Evolutionary conservation across 306 rosid genomes (phyloP).

Genomic region (Castanea sativa): DNA sequence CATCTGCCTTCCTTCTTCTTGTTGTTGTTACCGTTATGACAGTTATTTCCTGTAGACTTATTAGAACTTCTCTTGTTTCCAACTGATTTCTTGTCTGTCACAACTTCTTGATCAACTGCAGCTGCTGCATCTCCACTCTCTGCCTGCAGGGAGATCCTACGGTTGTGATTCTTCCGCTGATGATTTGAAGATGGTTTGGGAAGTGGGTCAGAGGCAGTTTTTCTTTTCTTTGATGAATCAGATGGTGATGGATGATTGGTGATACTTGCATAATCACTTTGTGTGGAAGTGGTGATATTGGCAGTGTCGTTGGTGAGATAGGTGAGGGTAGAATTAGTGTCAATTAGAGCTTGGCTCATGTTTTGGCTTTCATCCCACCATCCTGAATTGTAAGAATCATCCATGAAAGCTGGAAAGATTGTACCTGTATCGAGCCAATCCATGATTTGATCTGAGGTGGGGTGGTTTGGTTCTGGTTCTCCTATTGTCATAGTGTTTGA

Average conservation of each 20-base stretch:
- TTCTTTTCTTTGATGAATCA: constrained; percentile 63
- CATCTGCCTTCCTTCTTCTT: constrained; percentile 89
- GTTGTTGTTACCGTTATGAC: constrained; percentile 29
- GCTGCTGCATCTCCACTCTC: constrained; percentile 33
- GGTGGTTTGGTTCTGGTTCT: constrained; percentile 47
- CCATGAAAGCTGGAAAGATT: constrained; percentile 66
- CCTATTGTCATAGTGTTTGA: constrained; percentile 51
- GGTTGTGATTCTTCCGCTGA: constrained; percentile 38
- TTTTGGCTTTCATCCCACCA: constrained; percentile 66
- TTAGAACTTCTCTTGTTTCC: constrained; percentile 51
- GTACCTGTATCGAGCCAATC: constrained; percentile 80
- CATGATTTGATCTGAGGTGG: constrained; percentile 59
- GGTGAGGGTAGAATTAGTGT: constrained; percentile 2
- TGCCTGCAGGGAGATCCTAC: constrained; percentile 17
- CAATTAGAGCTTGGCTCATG: constrained; percentile 38
- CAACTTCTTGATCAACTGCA: constrained; percentile 18
- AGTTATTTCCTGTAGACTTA: constrained; percentile 56
- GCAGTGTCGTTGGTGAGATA: constrained; percentile 33
- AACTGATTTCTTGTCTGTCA: constrained; percentile 37
- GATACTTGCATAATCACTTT: constrained; percentile 30
- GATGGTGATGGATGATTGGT: constrained; percentile 31
- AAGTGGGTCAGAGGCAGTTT: constrained; percentile 25
- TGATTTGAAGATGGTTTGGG: constrained; percentile 37
- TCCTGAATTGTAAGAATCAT: constrained; percentile 49
- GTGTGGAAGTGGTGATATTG: constrained; percentile 24